Base-by-base conservation (phyloP, 306 rosid species). In the Cotoneaster glaucophyllus region DNA sequence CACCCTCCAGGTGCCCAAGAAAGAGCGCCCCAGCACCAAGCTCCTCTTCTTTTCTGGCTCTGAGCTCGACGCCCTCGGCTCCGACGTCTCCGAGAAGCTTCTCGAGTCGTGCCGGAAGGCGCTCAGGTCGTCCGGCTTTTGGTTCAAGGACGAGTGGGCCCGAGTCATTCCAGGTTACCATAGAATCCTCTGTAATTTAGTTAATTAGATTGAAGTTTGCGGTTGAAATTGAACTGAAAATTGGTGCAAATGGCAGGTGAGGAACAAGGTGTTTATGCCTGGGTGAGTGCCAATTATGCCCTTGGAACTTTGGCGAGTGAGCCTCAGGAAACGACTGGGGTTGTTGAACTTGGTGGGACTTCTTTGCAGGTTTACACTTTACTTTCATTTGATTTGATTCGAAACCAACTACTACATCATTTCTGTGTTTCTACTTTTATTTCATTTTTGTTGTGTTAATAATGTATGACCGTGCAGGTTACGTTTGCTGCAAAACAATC, bases 301-400 rank as follows among this genome's bases (percentile, higher is more conserved):
- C 88, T 87, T 67, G 90, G 90, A 79, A 82, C 66, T n/a, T 69
- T 87, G 85, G 84, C 84, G 59, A 77, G 78, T 19, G 82, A 84
- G 28, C 82, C 88, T 67, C 79, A 67, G 37, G 88, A 82, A 74
- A 84, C 90, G 43, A 71, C 81, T 70, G 88, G 86, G 72, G 74
- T 84, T 52, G 86, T 87, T 87, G 86, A 84, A 77, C 83, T 87
- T 67, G 88, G 88, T 79, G 88, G 88, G 84, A 82, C 82, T 77
- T 87, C 88, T 79, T 82, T 84, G 83, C 90, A 87, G 88, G 90
- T 86, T 78, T 17, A 39, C 44, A 39, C 11, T 39, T 39, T 10
- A 26, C 78, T 32, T 79, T 69, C 77, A 77, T 74, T 72, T 74
- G 80, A 39, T 74, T 12, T 57, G 19, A 37, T 18, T 19, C 28